A percentile compares a stretch with the other conserved stretches of the same genome.
phyloP scores from a whole-genome alignment of 208 protist species.

The Crithidia brevicula region DNA sequence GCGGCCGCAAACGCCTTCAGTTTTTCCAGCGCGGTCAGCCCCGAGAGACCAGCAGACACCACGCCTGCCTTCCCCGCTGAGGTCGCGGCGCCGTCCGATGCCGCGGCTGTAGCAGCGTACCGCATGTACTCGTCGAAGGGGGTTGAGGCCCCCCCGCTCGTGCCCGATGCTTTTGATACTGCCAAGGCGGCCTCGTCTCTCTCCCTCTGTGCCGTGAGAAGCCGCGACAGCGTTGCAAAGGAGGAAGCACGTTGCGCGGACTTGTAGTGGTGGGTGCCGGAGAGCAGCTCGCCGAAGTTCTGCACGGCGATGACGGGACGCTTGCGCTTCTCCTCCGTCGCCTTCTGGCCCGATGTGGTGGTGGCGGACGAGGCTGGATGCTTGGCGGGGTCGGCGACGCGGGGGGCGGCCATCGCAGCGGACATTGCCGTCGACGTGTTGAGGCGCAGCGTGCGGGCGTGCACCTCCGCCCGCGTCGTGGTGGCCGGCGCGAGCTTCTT shows the following conservation, averaged over 20 bases:
- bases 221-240: constrained; percentile 55
- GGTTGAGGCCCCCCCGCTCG: neutral
- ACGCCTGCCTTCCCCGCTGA: neutral
- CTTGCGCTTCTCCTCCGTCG: constrained; percentile 9
- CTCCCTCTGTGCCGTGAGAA: constrained; percentile 34
- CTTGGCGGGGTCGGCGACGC: constrained; percentile 4
- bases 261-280: constrained; percentile 69
- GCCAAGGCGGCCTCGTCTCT: constrained; percentile 15
- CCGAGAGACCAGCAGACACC: neutral
- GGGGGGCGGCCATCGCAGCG: constrained; percentile 19
- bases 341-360: constrained; percentile 9
- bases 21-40: constrained; percentile 53
- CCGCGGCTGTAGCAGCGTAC: constrained; percentile 1
- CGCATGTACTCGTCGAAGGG: constrained; percentile 34
- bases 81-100: neutral
- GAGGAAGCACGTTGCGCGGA: constrained; percentile 52
- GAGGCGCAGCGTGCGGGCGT: constrained; percentile 76
- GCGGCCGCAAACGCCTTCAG: constrained; percentile 61
- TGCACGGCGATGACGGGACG: constrained; percentile 21
- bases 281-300: constrained; percentile 61
- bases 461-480: constrained; percentile 80
- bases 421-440: constrained; percentile 51
- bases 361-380: constrained; percentile 22
- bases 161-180: neutral
- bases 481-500: constrained; percentile 86